Evolutionary conservation across 2,329 filamentous ascomycete genomes (phyloP).

Genomic region (Teratosphaeria pseudoeucalypti): DNA sequence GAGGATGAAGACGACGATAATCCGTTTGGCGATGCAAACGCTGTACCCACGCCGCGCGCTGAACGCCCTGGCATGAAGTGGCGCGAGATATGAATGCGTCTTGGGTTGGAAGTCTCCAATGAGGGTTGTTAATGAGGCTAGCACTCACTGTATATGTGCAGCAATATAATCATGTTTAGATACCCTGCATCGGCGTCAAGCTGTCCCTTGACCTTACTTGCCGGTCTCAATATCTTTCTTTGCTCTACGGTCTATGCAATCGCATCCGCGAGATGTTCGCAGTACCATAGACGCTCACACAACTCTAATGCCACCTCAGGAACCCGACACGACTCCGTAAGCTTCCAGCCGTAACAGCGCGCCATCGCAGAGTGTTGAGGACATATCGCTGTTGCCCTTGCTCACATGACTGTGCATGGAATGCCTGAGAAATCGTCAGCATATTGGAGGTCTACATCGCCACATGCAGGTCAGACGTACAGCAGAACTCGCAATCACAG

Average conservation of each 20-base stretch:
- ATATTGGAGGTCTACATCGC: constrained; percentile 11
- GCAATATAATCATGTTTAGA: background rate
- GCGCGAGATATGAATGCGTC: constrained; percentile 14
- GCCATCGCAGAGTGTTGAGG: too few species aligned
- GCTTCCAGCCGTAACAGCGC: background rate
- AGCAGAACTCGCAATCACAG: constrained; percentile 5
- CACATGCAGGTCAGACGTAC: background rate
- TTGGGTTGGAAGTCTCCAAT: background rate
- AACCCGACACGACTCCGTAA: background rate
- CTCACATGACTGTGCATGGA: constrained; percentile 5
- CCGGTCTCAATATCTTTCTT: background rate
- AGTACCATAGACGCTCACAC: background rate
- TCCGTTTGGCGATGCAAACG: constrained; percentile 78
- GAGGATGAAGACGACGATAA: constrained; percentile 72
- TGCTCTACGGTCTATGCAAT: background rate
- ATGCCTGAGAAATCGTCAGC: constrained; percentile 9
- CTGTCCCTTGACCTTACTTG: background rate
- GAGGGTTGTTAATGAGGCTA: background rate
- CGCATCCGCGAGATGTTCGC: background rate
- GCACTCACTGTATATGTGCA: background rate
- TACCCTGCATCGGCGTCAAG: background rate
- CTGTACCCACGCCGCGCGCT: constrained; percentile 45
- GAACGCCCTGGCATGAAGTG: constrained; percentile 31
- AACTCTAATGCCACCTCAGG: background rate
- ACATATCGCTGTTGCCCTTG: background rate